Evolutionary conservation across 495 filamentous ascomycete species (phyloP), one percentile per base, ranked within the genome.

Genomic region (Tuber calosporum): DNA sequence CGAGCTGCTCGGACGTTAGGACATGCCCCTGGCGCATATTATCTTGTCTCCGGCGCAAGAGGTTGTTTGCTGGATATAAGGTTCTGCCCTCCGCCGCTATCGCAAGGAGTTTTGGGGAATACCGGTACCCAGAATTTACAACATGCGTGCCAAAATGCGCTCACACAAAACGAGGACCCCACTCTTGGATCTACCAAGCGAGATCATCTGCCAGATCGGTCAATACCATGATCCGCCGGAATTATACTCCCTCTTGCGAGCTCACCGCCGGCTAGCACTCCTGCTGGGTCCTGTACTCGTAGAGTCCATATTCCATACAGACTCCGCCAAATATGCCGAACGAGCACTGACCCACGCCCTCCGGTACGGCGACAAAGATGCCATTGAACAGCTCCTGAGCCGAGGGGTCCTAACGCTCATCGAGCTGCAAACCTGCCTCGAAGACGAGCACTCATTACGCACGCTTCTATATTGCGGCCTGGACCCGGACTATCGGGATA

Each of bases 161-260:
- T 13, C 53, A 19, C 8, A 34, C 26, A 62, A 34, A 62, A 13
- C 53, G 26, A 62, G 13, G 26, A 62, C 34, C 53, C 34, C 53
- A 17, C 53, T 62, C 53, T 62, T 62, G 53, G 13, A 34, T 34
- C 34, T 62, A 62, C 53, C 53, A 26, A 62, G 3, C 13, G 53
- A 62, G 53, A 62, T 62, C 13, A 62, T 62, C 53, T 62, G 53
- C 26, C 53, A 62, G 30, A 62, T 62, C 26, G 53, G 53, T 30
- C 53, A 34, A 62, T 62, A 62, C 30, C 53, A 62, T 30, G 34
- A 15, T 26, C 53, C 53, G 7, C 26, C 53, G 26, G 53, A 62
- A 30, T 34, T 62, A 34, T 62, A 62, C 26, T 62, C 53, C 26
- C 13, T 62, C 26, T 2, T 62, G 15, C 53, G 53, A 62, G 13